Percentiles rank a stretch among this genome's conserved stretches.
phyloP scores from a whole-genome alignment of 2,329 filamentous ascomycete species.

The Fonsecaea nubica region DNA sequence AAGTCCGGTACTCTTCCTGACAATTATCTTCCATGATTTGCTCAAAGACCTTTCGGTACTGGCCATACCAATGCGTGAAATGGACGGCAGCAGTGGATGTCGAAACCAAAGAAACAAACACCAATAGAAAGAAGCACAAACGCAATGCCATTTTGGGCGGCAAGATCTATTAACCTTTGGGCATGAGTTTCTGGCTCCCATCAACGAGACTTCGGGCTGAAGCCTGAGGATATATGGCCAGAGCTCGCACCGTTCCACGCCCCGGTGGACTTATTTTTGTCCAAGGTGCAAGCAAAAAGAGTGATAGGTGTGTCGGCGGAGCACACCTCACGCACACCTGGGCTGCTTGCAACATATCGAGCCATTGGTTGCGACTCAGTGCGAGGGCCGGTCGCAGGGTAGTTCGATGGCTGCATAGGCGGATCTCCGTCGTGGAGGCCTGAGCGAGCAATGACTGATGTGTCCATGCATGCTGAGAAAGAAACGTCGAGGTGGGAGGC shows the following conservation, averaged over 20 bases:
- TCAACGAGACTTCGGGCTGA: not conserved
- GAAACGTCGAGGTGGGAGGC: not conserved
- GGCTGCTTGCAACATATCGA: not conserved
- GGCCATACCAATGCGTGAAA: not conserved
- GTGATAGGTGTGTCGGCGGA: not conserved
- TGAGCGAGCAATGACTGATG: not conserved
- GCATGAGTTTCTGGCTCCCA: not conserved
- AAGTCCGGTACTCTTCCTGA: not conserved
- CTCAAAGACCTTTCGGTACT: not conserved
- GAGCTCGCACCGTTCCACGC: not conserved
- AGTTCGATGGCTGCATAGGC: not conserved
- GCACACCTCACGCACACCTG: not conserved
- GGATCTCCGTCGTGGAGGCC: not conserved
- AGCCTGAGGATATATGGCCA: not conserved
- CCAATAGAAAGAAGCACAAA: not conserved
- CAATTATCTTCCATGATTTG: slow-evolving; percentile 1
- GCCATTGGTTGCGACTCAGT: not conserved
- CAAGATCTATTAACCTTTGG: not conserved
- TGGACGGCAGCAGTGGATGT: not conserved
- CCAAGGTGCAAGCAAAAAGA: not conserved
- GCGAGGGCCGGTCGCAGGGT: not conserved
- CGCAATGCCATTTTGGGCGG: not conserved
- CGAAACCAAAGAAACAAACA: not conserved
- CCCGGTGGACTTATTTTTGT: not conserved
- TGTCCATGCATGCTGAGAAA: not conserved